A percentile compares a stretch with the other conserved stretches of the same genome.
phyloP scores from a whole-genome alignment of 73 alveolate genomes.

The Halteria grandinella region DNA sequence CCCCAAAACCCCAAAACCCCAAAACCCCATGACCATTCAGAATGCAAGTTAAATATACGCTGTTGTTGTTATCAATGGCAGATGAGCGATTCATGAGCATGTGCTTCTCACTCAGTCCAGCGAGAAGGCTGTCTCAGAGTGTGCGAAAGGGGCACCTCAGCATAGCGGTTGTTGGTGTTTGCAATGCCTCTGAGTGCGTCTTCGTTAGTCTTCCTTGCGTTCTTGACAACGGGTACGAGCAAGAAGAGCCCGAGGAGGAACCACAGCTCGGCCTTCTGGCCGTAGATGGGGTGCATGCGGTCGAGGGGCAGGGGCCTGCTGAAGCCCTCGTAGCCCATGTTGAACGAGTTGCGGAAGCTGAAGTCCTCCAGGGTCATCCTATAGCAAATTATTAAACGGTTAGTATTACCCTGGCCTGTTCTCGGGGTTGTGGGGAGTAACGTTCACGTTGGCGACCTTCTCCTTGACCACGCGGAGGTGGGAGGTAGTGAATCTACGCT shows the following conservation, averaged over 20 bases:
- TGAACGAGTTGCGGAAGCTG: slow-evolving; percentile 35
- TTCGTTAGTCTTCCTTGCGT: slow-evolving; percentile 1
- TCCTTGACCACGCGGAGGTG: slow-evolving; percentile 17
- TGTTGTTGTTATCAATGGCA: too few species aligned
- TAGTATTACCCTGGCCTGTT: slow-evolving; percentile 26
- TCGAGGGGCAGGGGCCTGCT: slow-evolving; percentile 22
- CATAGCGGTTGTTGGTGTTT: slow-evolving; percentile 32
- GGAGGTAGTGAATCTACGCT: slow-evolving; percentile 20
- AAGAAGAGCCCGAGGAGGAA: not conserved
- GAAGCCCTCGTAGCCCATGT: slow-evolving; percentile 55
- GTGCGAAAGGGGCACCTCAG: too few species aligned
- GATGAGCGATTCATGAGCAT: too few species aligned
- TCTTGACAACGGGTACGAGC: not conserved
- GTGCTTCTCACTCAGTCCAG: too few species aligned
- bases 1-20: not conserved
- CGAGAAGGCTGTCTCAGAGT: too few species aligned
- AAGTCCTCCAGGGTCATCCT: not conserved
- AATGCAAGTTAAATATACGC: too few species aligned
- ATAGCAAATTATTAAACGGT: not conserved
- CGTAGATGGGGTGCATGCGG: slow-evolving; percentile 21
- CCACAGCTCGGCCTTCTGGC: slow-evolving; percentile 10
- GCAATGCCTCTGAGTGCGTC: slow-evolving; percentile 19
- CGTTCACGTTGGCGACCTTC: slow-evolving; percentile 29
- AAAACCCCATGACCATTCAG: not conserved
- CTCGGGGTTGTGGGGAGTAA: slow-evolving; percentile 52